These are phyloP conservation scores for Endoconidiophora laricicola DNA, from an alignment of 2,329 filamentous ascomycete species.

Conservation along the genomic window DNA sequence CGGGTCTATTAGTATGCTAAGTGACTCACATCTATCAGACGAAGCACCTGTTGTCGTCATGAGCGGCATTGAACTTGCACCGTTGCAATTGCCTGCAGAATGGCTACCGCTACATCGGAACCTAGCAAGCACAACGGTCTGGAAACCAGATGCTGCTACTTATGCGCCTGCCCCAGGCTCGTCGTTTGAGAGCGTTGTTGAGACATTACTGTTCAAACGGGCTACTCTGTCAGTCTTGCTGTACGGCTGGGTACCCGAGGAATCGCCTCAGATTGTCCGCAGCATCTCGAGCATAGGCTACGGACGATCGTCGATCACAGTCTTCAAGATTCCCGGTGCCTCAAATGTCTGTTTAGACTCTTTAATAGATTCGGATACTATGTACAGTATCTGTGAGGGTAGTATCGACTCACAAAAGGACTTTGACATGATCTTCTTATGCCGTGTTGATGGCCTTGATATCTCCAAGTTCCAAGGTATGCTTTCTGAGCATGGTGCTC, in stretches of 20 bases:
- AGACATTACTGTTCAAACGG: slow-evolving; percentile 24
- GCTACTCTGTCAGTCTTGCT: slow-evolving; percentile 25
- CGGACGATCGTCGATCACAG: no score
- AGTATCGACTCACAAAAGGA: not conserved
- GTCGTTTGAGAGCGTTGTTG: slow-evolving; percentile 18
- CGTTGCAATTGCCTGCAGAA: slow-evolving; percentile 16
- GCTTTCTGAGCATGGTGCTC: slow-evolving; percentile 2
- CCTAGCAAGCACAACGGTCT: slow-evolving; percentile 31
- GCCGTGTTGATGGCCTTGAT: slow-evolving; percentile 3
- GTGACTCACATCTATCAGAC: no score
- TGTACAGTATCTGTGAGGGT: no score
- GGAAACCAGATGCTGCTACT: slow-evolving; percentile 25
- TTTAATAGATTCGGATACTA: not conserved
- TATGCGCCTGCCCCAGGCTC: slow-evolving; percentile 11
- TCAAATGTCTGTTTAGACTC: not conserved
- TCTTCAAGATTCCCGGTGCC: no score
- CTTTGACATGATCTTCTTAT: slow-evolving; percentile 5
- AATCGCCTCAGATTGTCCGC: no score
- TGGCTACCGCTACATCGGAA: slow-evolving; percentile 34
- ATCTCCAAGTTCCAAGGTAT: slow-evolving; percentile 1
- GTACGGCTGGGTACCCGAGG: slow-evolving; percentile 17
- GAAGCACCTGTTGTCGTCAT: slow-evolving; percentile 24
- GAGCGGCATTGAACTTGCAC: slow-evolving; percentile 26
- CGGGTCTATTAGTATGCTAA: no score
- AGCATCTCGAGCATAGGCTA: no score